phyloP scores from a whole-genome alignment of 768 basidiomycete genomes.

The Exidia glandulosa region DNA sequence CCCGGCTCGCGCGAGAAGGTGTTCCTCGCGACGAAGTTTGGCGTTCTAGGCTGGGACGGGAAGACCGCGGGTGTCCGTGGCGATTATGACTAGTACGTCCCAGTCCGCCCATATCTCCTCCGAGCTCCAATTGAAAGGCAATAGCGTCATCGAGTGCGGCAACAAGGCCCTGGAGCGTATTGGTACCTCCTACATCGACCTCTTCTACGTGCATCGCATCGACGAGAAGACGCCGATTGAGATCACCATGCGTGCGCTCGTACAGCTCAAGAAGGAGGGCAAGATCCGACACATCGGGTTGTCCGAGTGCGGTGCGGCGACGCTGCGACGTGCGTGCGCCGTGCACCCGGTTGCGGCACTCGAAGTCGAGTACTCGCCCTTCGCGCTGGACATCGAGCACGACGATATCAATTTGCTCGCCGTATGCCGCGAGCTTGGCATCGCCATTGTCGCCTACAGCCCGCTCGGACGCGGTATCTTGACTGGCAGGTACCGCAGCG shows the following conservation, averaged over 20 bases:
- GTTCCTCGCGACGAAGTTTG: constrained; percentile 56
- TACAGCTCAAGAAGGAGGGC: constrained; percentile 38
- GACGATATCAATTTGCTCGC: constrained; percentile 22
- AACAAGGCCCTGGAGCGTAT: no score
- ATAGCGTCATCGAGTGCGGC: no score
- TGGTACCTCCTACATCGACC: no score
- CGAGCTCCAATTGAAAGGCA: no score
- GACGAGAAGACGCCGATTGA: constrained; percentile 13
- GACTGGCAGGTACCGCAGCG: constrained; percentile 8
- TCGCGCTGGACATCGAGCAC: no score
- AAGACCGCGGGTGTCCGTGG: no score
- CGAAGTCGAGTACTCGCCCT: no score
- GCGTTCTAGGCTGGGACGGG: no score
- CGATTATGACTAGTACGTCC: no score
- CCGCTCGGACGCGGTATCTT: constrained; percentile 24
- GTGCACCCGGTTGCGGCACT: constrained; percentile 8
- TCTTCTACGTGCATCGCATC: constrained; percentile 9
- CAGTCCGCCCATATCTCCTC: no score
- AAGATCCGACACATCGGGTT: constrained; percentile 42
- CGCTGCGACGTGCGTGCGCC: constrained; percentile 33
- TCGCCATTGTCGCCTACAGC: constrained; percentile 30
- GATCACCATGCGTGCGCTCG: constrained; percentile 9
- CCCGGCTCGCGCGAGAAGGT: constrained; percentile 39
- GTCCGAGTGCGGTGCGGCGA: constrained; percentile 36
- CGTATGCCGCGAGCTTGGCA: constrained; percentile 31